Base-by-base conservation (phyloP, 495 filamentous ascomycete genomes). In the Neurospora sublineolata region DNA sequence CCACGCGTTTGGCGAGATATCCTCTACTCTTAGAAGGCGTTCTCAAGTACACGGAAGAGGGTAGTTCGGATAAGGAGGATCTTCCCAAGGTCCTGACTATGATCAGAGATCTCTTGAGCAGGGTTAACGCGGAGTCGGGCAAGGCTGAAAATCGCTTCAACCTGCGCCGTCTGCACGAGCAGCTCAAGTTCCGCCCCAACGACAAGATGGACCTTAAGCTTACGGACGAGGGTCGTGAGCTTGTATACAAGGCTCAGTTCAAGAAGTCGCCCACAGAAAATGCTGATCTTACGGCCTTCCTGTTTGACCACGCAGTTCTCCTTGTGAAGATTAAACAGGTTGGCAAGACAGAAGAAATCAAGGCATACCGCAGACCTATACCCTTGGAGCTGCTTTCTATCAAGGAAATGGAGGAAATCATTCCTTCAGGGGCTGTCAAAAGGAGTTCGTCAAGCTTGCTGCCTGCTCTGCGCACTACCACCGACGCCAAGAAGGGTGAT, bases 121-220 rank as follows among this genome's bases (percentile, higher is more conserved):
- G 91, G 73, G 96, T 99, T 76, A 99, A 99, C 79, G 85, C 89
- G 12, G 96, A 97, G 80, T 96, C 93, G 76, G 96, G 96, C 74
- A 97, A 95, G 81, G 93, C 95, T 3, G 96, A 99, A 82, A 99
- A 99, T 76, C 92, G 94, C 69, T 98, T 97, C 84, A 98, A 98
- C 80, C 84, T 99, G 44, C 92, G 94, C 78, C 91, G 92, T 75
- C 85, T 99, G 18, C 94, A 97, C 77, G 87, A 92, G 68, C 91
- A 97, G 72, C 87, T 99, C 72, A 93, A 93, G 74, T 98, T 95
- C 84, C 84, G 88, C 37, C 90, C 91, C 7, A 91, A 90, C 38
- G 94, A 97, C 77, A 92, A 91, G 78, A 93, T 97, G 42, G 96
- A 99, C 76, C 81, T 98, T 71, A 98, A 97, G 81, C 86, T 99